phyloP scores from a whole-genome alignment of 805 yeast genomes.

The Limtongia smithiae region DNA sequence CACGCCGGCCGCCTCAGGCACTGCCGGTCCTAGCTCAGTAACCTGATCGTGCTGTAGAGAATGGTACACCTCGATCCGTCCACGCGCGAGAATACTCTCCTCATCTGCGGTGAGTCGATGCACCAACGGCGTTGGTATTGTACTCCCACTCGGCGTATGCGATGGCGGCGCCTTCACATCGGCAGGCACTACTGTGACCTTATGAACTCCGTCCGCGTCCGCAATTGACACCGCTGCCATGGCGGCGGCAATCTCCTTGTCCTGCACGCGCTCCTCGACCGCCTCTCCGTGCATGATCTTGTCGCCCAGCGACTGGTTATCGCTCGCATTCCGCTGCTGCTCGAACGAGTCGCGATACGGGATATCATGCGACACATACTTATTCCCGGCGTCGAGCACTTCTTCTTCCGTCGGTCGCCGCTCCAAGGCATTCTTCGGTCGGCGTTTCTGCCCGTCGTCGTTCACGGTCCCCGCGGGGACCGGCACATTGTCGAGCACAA shows the following conservation, averaged over 20 bases:
- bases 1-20: neutral
- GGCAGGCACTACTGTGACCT: neutral
- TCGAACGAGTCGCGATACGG: conserved; percentile 10
- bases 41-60: conserved; percentile 26
- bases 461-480: neutral
- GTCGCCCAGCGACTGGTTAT: neutral
- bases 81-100: conserved; percentile 18
- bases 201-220: neutral
- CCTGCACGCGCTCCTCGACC: neutral
- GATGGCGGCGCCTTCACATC: neutral
- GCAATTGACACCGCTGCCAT: conserved; percentile 1
- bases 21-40: conserved; percentile 20
- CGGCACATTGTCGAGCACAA: neutral
- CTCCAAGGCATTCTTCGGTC: neutral
- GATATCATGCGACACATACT: conserved; percentile 8
- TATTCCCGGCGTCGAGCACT: neutral
- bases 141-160: neutral
- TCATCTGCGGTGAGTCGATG: conserved; percentile 7
- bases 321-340: neutral
- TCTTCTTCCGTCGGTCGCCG: too few species aligned
- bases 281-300: conserved; percentile 1
- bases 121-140: neutral
- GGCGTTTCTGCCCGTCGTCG: neutral
- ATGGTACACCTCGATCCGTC: conserved; percentile 23
- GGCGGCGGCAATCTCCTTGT: conserved; percentile 2